Conservation (phyloP, 2,329 filamentous ascomycete species). For the Neofusicoccum parvum region DNA sequence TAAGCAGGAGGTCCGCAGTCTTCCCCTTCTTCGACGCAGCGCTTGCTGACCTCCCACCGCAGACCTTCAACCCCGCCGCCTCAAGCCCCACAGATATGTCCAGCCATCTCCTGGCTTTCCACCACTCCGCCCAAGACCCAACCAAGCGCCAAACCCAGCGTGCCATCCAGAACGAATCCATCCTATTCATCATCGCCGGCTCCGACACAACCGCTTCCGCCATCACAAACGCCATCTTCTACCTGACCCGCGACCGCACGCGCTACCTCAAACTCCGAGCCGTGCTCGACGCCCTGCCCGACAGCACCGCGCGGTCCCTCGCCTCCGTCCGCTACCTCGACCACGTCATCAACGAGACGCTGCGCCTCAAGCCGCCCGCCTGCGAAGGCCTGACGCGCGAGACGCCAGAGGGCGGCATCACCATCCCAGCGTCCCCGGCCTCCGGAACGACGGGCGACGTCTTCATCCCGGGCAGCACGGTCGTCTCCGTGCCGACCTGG, state of each 20-base stretch:
- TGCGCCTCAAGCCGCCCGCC: conserved; percentile 45
- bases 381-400: conserved; percentile 38
- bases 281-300: conserved; percentile 23
- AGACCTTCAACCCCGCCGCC: background rate
- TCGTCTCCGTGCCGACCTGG: conserved; percentile 26
- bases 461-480: conserved; percentile 36
- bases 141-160: conserved; percentile 28
- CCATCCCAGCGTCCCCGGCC: conserved; percentile 23
- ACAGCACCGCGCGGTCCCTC: conserved; percentile 23
- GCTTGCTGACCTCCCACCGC: background rate
- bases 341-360: conserved; percentile 45
- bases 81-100: too few species aligned
- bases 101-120: too few species aligned
- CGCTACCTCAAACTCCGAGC: conserved; percentile 18
- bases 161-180: conserved; percentile 36
- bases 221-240: conserved; percentile 10
- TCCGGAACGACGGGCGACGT: conserved; percentile 25
- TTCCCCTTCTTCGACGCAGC: background rate
- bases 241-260: conserved; percentile 26
- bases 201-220: conserved; percentile 4
- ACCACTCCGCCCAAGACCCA: conserved; percentile 28
- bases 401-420: conserved; percentile 43
- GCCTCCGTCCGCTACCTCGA: conserved; percentile 37
- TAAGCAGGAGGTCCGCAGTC: conserved; percentile 25
- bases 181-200: conserved; percentile 38